Evolutionary conservation across 2,329 filamentous ascomycete genomes (phyloP).

Genomic region (Aaosphaeria pasadenensis): DNA sequence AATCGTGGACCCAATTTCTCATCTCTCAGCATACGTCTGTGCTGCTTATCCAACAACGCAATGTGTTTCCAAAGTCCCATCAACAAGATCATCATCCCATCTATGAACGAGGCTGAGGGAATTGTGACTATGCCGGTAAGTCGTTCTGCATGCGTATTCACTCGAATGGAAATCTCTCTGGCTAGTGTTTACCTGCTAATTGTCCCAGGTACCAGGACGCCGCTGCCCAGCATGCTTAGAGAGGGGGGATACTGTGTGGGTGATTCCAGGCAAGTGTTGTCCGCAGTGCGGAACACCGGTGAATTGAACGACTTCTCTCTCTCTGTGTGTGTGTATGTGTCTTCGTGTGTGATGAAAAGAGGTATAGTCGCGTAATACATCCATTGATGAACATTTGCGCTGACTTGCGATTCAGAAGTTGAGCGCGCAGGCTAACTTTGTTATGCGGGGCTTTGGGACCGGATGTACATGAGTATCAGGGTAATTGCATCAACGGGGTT

Average conservation of each 20-base stretch:
- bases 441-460: no score
- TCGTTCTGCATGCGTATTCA: background rate
- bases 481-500: no score
- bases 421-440: no score
- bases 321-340: background rate
- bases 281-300: slow-evolving; percentile 39
- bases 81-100: slow-evolving; percentile 22
- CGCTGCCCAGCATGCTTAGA: slow-evolving; percentile 39
- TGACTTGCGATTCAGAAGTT: no score
- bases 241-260: slow-evolving; percentile 40
- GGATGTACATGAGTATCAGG: no score
- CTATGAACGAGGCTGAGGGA: slow-evolving; percentile 26
- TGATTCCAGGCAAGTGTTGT: slow-evolving; percentile 40
- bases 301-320: slow-evolving; percentile 16
- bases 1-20: no score
- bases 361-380: no score
- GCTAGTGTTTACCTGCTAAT: no score
- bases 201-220: slow-evolving; percentile 35
- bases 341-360: no score
- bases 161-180: background rate
- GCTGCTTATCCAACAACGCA: background rate
- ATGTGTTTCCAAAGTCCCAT: slow-evolving; percentile 28
- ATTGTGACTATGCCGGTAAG: slow-evolving; percentile 34
- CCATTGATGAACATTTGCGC: no score
- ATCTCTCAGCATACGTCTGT: no score